These are phyloP conservation scores for Silybum marianum DNA, from an alignment of 129 eudicot genomes.

Conservation along the genomic window DNA sequence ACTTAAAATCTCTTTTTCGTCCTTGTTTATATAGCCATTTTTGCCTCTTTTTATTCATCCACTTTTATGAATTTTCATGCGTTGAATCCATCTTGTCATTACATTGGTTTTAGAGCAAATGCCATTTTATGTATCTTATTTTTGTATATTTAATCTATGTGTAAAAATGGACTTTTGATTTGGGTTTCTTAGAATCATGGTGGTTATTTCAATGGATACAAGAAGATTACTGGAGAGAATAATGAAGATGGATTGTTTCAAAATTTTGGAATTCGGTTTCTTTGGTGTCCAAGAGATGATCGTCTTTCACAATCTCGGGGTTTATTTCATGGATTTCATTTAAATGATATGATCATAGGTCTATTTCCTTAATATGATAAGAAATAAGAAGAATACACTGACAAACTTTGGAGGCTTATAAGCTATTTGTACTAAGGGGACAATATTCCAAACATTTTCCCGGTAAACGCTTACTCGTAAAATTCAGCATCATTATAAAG, in stretches of 20 bases:
- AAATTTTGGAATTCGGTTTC: constrained; percentile 62
- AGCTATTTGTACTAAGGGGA: too few species aligned
- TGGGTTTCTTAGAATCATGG: neutral
- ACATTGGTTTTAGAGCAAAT: constrained; percentile 20
- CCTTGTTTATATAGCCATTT: constrained; percentile 22
- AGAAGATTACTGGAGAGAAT: constrained; percentile 19
- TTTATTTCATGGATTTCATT: too few species aligned
- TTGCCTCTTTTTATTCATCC: neutral
- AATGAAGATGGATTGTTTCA: constrained; percentile 41
- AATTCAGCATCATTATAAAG: too few species aligned
- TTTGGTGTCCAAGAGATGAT: constrained; percentile 61
- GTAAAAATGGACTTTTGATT: neutral
- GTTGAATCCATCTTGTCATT: neutral
- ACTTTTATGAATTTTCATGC: neutral
- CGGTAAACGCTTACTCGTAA: too few species aligned
- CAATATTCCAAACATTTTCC: too few species aligned
- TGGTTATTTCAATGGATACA: constrained; percentile 26
- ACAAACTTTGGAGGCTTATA: too few species aligned
- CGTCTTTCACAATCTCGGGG: constrained; percentile 50
- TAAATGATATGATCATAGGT: too few species aligned
- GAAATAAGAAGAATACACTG: too few species aligned
- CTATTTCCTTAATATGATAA: too few species aligned
- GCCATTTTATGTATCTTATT: neutral
- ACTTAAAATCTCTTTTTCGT: neutral
- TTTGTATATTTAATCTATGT: neutral